Evolutionary conservation across 495 filamentous ascomycete genomes (phyloP).

Genomic region (Parathielavia appendiculata): DNA sequence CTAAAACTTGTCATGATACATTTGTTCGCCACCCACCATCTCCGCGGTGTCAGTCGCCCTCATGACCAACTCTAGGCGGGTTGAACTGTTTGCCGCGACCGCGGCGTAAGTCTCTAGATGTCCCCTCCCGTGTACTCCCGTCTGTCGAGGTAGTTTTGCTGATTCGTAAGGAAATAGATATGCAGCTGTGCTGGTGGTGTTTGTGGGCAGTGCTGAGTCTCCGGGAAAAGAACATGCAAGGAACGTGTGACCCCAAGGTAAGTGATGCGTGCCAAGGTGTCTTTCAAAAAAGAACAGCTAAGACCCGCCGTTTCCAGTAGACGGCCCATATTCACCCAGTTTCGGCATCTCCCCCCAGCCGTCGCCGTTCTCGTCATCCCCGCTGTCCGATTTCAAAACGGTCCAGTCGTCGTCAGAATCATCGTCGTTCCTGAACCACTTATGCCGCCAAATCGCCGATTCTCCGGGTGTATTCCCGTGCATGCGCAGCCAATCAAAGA

Average conservation of each 20-base stretch:
- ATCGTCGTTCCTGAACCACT: conserved; percentile 17
- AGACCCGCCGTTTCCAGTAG: too few relatives aligned
- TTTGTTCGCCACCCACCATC: neutral
- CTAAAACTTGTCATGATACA: neutral
- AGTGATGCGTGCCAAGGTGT: neutral
- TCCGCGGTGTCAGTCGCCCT: neutral
- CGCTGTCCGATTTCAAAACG: too few relatives aligned
- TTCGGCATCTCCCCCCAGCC: too few relatives aligned
- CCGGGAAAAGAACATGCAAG: neutral
- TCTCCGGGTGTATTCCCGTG: conserved; percentile 9
- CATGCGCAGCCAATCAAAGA: conserved; percentile 4
- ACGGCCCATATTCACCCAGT: too few relatives aligned
- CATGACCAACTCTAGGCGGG: neutral
- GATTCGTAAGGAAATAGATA: neutral
- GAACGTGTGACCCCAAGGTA: neutral
- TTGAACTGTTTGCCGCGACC: neutral
- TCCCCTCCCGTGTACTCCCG: too few relatives aligned
- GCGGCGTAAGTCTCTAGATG: neutral
- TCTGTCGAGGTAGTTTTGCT: too few relatives aligned
- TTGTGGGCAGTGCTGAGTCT: conserved; percentile 2
- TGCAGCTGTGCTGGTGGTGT: neutral
- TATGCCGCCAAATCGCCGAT: conserved; percentile 14
- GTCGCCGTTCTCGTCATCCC: too few relatives aligned
- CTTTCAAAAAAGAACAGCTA: too few relatives aligned
- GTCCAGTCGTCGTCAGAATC: too few relatives aligned